Percentiles rank a stretch among this genome's conserved stretches.
phyloP scores from a whole-genome alignment of 257 asterid genomes.

The Euphrasia confusa region DNA sequence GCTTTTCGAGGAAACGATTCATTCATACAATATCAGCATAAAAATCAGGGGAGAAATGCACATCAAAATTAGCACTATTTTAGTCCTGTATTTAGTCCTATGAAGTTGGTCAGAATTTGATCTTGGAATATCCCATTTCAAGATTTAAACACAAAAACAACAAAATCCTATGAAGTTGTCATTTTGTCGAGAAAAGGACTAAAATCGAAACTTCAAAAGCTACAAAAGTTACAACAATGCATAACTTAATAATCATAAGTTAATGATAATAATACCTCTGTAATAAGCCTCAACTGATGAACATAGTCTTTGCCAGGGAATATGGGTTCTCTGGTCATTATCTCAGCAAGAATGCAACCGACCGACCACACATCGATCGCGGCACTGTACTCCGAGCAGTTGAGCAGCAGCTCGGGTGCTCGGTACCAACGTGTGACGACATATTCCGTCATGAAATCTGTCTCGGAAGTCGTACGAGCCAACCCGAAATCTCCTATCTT shows the following conservation, averaged over 20 bases:
- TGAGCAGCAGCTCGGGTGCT: constrained; percentile 86
- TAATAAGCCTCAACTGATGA: constrained; percentile 77
- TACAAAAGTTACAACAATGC: background rate
- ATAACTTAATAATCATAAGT: background rate
- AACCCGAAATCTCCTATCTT: constrained; percentile 85
- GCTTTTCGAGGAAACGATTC: constrained; percentile 57
- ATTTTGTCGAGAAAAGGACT: background rate
- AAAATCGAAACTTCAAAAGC: background rate
- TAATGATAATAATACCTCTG: constrained; percentile 50
- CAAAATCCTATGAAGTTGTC: too few species aligned
- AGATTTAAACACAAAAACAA: background rate
- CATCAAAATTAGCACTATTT: background rate
- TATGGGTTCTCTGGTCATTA: constrained; percentile 71
- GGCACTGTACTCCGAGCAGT: constrained; percentile 82
- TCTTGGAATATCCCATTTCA: background rate
- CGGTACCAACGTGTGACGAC: constrained; percentile 94
- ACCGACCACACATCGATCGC: constrained; percentile 90
- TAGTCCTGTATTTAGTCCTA: background rate
- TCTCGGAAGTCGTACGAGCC: constrained; percentile 83
- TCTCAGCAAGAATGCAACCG: constrained; percentile 84
- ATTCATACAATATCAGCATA: constrained; percentile 2
- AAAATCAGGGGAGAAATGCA: background rate
- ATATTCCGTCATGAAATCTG: constrained; percentile 92
- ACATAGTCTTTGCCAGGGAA: constrained; percentile 87
- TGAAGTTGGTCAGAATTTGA: background rate